Evolutionary conservation across 2,329 filamentous ascomycete species (phyloP).

Genomic region (Rosellinia necatrix): DNA sequence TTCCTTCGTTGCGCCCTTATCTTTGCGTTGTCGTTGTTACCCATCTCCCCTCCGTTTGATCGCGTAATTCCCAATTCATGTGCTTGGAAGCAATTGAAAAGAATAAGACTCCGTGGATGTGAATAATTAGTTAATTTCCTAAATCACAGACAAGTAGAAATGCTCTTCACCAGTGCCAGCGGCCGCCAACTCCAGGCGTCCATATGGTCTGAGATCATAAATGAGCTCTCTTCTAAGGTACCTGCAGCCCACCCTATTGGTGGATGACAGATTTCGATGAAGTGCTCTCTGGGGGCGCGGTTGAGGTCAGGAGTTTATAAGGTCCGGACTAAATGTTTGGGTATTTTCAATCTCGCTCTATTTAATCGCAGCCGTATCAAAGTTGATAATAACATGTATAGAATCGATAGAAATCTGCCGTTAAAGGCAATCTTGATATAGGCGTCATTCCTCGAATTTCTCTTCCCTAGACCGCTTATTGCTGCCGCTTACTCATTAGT

Average conservation of each 20-base stretch:
- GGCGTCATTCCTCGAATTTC: too few species aligned
- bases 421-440: not conserved
- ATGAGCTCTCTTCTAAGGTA: slow-evolving; percentile 31
- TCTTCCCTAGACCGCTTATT: too few species aligned
- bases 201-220: slow-evolving; percentile 35
- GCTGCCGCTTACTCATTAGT: too few species aligned
- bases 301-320: too few species aligned
- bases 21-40: not conserved
- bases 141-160: slow-evolving; percentile 21
- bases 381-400: too few species aligned
- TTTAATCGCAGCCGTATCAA: too few species aligned
- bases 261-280: too few species aligned
- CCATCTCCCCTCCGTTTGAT: not conserved
- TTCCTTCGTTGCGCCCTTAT: not conserved
- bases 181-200: slow-evolving; percentile 30
- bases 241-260: slow-evolving; percentile 25
- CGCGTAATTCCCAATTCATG: not conserved
- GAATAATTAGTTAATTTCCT: not conserved
- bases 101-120: not conserved
- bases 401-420: not conserved
- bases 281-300: too few species aligned
- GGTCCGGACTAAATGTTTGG: too few species aligned
- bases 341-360: too few species aligned
- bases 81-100: not conserved
- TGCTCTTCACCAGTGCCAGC: slow-evolving; percentile 22